phyloP scores from a whole-genome alignment of 2,329 filamentous ascomycete species.

The Dissoconium aciculare region DNA sequence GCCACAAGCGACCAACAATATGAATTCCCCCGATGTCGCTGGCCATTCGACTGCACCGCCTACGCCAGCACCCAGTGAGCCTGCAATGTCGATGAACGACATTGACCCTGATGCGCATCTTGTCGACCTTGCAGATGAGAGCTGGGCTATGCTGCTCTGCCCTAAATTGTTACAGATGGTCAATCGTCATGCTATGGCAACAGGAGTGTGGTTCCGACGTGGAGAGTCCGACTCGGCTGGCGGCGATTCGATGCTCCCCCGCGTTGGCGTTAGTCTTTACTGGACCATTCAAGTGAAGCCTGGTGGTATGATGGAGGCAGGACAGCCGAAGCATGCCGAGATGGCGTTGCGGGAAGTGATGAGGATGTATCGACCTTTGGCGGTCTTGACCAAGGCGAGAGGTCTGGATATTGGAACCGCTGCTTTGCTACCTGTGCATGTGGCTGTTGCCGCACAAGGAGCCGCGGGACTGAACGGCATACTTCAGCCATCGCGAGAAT shows the following conservation, averaged over 20 bases:
- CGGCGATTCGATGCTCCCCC: constrained; percentile 9
- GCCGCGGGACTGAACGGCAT: constrained; percentile 41
- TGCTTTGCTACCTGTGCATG: constrained; percentile 60
- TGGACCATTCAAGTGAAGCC: constrained; percentile 31
- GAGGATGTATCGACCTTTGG: constrained; percentile 51
- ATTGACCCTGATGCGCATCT: constrained; percentile 51
- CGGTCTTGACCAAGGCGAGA: constrained; percentile 52
- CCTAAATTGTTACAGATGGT: constrained; percentile 24
- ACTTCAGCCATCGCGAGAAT: no score
- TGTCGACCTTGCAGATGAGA: constrained; percentile 58
- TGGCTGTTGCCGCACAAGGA: constrained; percentile 55
- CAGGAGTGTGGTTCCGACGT: constrained; percentile 31
- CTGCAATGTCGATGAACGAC: constrained; percentile 30
- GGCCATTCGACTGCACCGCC: constrained; percentile 20
- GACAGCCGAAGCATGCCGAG: constrained; percentile 34
- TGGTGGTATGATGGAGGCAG: constrained; percentile 23
- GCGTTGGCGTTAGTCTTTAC: constrained; percentile 30
- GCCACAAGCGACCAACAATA: constrained; percentile 27
- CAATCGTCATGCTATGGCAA: constrained; percentile 27
- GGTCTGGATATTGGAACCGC: constrained; percentile 43
- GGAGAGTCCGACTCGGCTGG: constrained; percentile 7
- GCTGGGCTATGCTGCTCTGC: constrained; percentile 54
- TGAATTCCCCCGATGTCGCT: constrained; percentile 19
- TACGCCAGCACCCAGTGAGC: constrained; percentile 34
- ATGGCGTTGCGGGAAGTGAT: constrained; percentile 55